Evolutionary conservation across 2,329 filamentous ascomycete species (phyloP).

Genomic region (Stachybotrys elegans): DNA sequence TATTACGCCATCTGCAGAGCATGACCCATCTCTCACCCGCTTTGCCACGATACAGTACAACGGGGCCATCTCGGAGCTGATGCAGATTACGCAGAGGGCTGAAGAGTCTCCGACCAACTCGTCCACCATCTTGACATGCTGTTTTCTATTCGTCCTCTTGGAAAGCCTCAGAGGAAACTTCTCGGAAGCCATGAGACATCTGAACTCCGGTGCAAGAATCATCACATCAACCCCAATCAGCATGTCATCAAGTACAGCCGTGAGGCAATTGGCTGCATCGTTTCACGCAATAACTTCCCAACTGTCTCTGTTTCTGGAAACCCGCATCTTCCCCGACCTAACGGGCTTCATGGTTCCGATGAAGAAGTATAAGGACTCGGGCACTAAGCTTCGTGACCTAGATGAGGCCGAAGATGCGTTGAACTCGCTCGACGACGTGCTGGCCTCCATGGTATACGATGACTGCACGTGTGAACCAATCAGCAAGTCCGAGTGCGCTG

Average conservation of each 20-base stretch:
- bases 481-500: not conserved
- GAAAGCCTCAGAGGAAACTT: not conserved
- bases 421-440: not conserved
- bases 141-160: not conserved
- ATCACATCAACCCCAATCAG: not conserved
- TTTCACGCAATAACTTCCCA: not conserved
- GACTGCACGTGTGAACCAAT: not conserved
- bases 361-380: not conserved
- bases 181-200: not conserved
- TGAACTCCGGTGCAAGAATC: not conserved
- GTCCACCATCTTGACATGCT: not conserved
- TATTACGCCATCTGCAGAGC: not conserved
- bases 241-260: not conserved
- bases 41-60: not conserved
- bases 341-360: not conserved
- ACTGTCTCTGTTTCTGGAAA: not conserved
- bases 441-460: not conserved
- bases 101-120: not conserved
- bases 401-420: not conserved
- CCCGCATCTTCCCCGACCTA: not conserved
- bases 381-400: not conserved
- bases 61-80: not conserved
- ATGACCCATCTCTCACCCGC: not conserved
- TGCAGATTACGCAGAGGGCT: not conserved
- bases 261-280: not conserved